These are phyloP conservation scores for Xerophyta viscosa DNA, from an alignment of 106 monocot species.

Conservation along the genomic window DNA sequence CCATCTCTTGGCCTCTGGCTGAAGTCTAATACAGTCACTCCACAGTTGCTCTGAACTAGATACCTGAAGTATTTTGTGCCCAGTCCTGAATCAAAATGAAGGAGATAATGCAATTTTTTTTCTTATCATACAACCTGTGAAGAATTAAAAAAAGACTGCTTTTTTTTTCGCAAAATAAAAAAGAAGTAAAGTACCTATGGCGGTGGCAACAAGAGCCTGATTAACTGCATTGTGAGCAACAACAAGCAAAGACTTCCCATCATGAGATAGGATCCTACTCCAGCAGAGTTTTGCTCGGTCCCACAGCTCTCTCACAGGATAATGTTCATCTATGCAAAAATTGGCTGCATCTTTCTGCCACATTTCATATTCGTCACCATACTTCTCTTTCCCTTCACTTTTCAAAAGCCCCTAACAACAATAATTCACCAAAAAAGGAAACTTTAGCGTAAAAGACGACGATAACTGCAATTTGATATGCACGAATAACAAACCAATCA, in stretches of 20 bases:
- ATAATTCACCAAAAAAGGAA: background rate
- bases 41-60: slow-evolving; percentile 93
- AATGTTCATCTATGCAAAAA: slow-evolving; percentile 85
- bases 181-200: slow-evolving; percentile 38
- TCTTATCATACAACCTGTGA: too few species aligned
- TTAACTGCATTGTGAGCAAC: slow-evolving; percentile 98
- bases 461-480: too few species aligned
- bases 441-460: too few species aligned
- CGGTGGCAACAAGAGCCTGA: slow-evolving; percentile 85
- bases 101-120: too few species aligned
- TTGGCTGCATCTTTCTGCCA: slow-evolving; percentile 91
- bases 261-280: slow-evolving; percentile 64
- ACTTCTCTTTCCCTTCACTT: slow-evolving; percentile 72
- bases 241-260: slow-evolving; percentile 80
- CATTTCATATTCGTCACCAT: slow-evolving; percentile 42
- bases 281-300: slow-evolving; percentile 62
- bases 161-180: background rate
- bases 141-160: too few species aligned
- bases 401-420: slow-evolving; percentile 69
- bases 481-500: too few species aligned
- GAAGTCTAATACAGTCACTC: slow-evolving; percentile 88
- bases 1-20: slow-evolving; percentile 31
- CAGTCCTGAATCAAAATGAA: slow-evolving; percentile 38
- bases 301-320: slow-evolving; percentile 92
- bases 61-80: slow-evolving; percentile 71